A percentile compares a stretch with the other conserved stretches of the same genome.
These are phyloP conservation scores for Ogataea wickerhamii DNA, from an alignment of 805 yeast genomes.

Conservation along the genomic window DNA sequence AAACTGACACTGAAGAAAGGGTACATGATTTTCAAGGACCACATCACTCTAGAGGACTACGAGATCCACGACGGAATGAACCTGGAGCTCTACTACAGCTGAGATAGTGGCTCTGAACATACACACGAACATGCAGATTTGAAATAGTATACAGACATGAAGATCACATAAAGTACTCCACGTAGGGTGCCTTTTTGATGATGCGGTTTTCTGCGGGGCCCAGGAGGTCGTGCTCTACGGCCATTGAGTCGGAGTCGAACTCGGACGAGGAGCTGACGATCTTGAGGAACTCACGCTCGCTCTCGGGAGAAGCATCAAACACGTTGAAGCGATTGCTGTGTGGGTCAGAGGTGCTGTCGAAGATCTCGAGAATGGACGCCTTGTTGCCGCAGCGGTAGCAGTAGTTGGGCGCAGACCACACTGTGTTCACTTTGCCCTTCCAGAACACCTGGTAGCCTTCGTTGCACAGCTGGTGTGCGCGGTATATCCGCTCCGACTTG, in stretches of 20 bases:
- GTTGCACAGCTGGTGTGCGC: constrained; percentile 97
- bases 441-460: constrained; percentile 94
- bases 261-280: constrained; percentile 36
- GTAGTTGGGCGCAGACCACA: constrained; percentile 98
- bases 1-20: constrained; percentile 79
- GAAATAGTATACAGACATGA: too few species aligned
- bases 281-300: constrained; percentile 53
- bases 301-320: constrained; percentile 96
- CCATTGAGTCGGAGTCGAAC: constrained; percentile 10
- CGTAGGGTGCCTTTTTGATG: constrained; percentile 36
- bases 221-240: constrained; percentile 13
- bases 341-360: constrained; percentile 54
- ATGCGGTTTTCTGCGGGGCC: constrained; percentile 18
- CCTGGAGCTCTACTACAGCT: constrained; percentile 77
- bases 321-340: constrained; percentile 73
- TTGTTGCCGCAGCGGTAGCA: constrained; percentile 96
- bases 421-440: constrained; percentile 87
- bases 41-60: constrained; percentile 88
- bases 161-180: constrained; percentile 38
- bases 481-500: constrained; percentile 69
- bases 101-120: constrained; percentile 5
- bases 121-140: too few species aligned
- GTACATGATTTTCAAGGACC: constrained; percentile 79
- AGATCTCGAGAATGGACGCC: constrained; percentile 92
- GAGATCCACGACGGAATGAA: constrained; percentile 89